phyloP scores from a whole-genome alignment of 148 eudicot species.

The Cornus suecica region DNA sequence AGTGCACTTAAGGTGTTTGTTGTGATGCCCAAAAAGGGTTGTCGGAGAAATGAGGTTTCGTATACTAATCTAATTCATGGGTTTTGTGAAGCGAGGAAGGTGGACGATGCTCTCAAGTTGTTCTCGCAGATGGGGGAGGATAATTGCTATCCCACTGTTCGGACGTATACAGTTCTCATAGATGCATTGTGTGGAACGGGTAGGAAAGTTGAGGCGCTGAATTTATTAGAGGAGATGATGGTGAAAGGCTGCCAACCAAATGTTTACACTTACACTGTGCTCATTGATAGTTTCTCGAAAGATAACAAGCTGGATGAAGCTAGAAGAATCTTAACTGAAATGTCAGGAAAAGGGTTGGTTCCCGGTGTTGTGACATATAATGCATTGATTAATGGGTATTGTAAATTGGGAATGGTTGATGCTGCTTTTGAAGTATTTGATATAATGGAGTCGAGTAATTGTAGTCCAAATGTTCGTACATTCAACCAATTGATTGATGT shows the following conservation, averaged over 20 bases:
- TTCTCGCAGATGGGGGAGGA: slow-evolving; percentile 63
- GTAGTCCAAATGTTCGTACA: slow-evolving; percentile 62
- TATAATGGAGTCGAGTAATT: slow-evolving; percentile 54
- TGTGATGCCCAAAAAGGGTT: slow-evolving; percentile 54
- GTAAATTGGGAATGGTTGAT: slow-evolving; percentile 62
- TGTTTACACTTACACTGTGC: slow-evolving; percentile 70
- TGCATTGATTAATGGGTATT: slow-evolving; percentile 74
- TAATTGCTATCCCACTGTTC: slow-evolving; percentile 59
- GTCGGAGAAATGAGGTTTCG: slow-evolving; percentile 75
- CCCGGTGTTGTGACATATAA: slow-evolving; percentile 65
- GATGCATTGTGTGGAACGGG: slow-evolving; percentile 53
- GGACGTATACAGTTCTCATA: slow-evolving; percentile 70
- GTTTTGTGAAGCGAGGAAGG: slow-evolving; percentile 56
- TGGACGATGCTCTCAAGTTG: slow-evolving; percentile 61
- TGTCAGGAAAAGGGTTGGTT: slow-evolving; percentile 45
- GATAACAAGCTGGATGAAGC: slow-evolving; percentile 61
- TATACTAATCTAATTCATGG: slow-evolving; percentile 83
- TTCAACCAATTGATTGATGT: slow-evolving; percentile 80
- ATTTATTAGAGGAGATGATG: slow-evolving; percentile 60
- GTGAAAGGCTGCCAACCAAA: slow-evolving; percentile 69
- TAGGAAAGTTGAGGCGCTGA: slow-evolving; percentile 50
- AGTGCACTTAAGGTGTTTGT: slow-evolving; percentile 53
- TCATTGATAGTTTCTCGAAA: slow-evolving; percentile 59
- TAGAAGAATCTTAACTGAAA: slow-evolving; percentile 38
- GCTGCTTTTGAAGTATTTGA: slow-evolving; percentile 51